Conservation (phyloP, 1,284 basidiomycete genomes). For the Leccinum pallidistipes region DNA sequence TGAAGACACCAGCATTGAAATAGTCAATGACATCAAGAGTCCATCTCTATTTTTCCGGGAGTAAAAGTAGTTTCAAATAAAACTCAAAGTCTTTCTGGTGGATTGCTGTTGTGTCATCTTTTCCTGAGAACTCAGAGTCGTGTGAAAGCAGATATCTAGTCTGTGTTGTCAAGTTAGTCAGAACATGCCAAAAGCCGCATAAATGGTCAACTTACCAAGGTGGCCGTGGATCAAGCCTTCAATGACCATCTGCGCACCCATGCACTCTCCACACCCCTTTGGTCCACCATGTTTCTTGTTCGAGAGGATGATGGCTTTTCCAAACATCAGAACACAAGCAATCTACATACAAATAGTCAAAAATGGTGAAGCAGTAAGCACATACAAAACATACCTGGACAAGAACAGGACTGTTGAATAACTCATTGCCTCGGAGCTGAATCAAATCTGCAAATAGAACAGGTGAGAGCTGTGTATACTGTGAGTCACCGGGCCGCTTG, state of each 20-base stretch:
- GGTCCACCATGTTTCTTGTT: conserved; percentile 9
- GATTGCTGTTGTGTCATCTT: conserved; percentile 2
- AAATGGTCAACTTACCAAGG: conserved; percentile 1
- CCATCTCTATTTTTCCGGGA: conserved; percentile 2
- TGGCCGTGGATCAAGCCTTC: conserved; percentile 10
- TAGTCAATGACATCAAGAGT: conserved; percentile 6
- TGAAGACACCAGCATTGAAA: conserved; percentile 6
- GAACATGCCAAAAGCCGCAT: background rate
- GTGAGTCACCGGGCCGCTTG: background rate
- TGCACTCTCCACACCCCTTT: conserved; percentile 2
- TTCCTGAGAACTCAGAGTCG: background rate
- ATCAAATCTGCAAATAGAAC: background rate
- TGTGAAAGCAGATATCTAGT: conserved; percentile 6
- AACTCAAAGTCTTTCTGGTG: conserved; percentile 7
- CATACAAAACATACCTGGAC: background rate
- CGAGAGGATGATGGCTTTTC: conserved; percentile 7
- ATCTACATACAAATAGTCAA: conserved; percentile 1
- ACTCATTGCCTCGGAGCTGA: background rate
- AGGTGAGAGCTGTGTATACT: conserved; percentile 2
- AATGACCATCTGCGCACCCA: conserved; percentile 6
- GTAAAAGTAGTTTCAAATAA: conserved; percentile 9
- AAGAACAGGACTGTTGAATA: background rate
- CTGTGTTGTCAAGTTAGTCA: background rate
- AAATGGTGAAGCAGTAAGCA: background rate
- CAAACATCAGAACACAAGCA: conserved; percentile 2